Conservation (phyloP, 441 rosid species). For the Syzygium syzygioides region DNA sequence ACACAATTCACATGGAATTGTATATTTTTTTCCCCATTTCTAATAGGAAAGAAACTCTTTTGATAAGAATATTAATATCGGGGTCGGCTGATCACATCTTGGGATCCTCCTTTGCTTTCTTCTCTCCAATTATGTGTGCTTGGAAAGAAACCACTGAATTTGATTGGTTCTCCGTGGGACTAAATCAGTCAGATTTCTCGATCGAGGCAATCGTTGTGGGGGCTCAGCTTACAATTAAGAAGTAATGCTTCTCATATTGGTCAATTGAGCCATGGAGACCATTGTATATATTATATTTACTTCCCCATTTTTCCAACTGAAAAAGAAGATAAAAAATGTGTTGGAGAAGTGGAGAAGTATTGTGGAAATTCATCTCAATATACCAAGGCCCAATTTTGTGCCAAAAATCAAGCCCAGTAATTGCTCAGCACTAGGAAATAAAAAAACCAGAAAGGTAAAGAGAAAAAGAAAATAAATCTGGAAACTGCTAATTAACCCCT, state of each 20-base stretch:
- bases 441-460: neutral
- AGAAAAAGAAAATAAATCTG: neutral
- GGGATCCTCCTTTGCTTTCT: neutral
- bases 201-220: neutral
- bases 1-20: neutral
- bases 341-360: neutral
- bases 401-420: neutral
- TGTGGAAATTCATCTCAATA: neutral
- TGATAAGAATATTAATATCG: neutral
- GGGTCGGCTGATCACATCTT: too few relatives aligned
- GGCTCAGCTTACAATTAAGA: neutral
- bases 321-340: neutral
- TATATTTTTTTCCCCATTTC: neutral
- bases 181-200: neutral
- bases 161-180: neutral
- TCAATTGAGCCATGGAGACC: neutral
- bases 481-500: neutral
- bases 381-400: neutral
- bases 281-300: neutral
- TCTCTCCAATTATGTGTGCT: neutral
- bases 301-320: neutral
- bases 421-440: neutral
- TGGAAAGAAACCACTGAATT: neutral
- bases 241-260: neutral
- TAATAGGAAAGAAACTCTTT: neutral